A percentile compares a stretch with the other conserved stretches of the same genome.
These are phyloP conservation scores for Amorphotheca resinae DNA, from an alignment of 495 filamentous ascomycete species.

Conservation along the genomic window DNA sequence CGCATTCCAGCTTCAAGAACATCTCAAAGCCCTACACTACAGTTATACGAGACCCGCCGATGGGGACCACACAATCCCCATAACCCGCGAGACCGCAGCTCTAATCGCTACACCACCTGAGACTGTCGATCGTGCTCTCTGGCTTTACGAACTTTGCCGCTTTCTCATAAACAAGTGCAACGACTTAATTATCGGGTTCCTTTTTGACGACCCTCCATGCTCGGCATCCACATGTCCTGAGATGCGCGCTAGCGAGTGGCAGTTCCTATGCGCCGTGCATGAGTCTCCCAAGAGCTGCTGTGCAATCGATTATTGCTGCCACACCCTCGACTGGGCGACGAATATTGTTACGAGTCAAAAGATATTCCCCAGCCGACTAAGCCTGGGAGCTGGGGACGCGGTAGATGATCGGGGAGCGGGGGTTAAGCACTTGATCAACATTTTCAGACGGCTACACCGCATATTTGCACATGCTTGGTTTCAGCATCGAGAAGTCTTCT, in stretches of 20 bases:
- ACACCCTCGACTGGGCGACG: slow-evolving; percentile 93
- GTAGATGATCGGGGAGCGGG: slow-evolving; percentile 49
- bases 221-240: slow-evolving; percentile 81
- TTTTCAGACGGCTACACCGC: slow-evolving; percentile 84
- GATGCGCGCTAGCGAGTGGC: slow-evolving; percentile 98
- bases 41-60: slow-evolving; percentile 55
- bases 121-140: slow-evolving; percentile 69
- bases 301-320: slow-evolving; percentile 97
- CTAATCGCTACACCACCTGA: slow-evolving; percentile 67
- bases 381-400: slow-evolving; percentile 41
- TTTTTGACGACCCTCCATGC: slow-evolving; percentile 80
- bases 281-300: slow-evolving; percentile 90
- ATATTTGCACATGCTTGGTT: slow-evolving; percentile 99
- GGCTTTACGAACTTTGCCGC: slow-evolving; percentile 95
- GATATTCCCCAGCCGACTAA: slow-evolving; percentile 81
- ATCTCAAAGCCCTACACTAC: slow-evolving; percentile 83
- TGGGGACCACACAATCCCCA: slow-evolving; percentile 44
- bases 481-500: slow-evolving; percentile 89
- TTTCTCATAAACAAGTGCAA: slow-evolving; percentile 91
- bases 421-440: slow-evolving; percentile 78
- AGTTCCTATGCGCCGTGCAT: slow-evolving; percentile 96
- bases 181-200: slow-evolving; percentile 77
- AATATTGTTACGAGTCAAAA: slow-evolving; percentile 82
- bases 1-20: slow-evolving; percentile 96
- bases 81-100: slow-evolving; percentile 59